Base-by-base conservation (phyloP, 2,329 filamentous ascomycete species). In the Bimuria novae-zelandiae region DNA sequence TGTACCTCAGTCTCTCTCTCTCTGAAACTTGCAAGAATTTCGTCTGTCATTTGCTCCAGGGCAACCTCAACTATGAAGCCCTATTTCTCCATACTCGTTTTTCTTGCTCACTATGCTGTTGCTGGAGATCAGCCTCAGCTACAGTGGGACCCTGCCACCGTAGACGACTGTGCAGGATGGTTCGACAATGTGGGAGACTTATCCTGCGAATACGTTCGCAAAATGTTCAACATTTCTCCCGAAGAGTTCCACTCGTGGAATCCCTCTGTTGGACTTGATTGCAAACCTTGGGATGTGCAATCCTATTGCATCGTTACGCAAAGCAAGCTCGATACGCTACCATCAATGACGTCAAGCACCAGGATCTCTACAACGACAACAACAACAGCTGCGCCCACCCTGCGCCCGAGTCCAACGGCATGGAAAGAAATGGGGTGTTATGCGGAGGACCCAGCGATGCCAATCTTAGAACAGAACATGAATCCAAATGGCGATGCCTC, bases 381-480 rank as follows among this genome's bases (percentile, higher is more conserved):
- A 30, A 30, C 27, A 30, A 7, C 27, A 30, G 27, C 27, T 30
- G 12, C 27, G 27, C 12, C 54, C 10, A 52, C 59, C 16, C 45
- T 58, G 2, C 51, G 30, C 23, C 55, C 59, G 8, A 55, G 54
- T 39, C 56, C 59, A 12, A 60, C 59, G 11, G 39, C 56, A 12
- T 62, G 56, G 56, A 37, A 33, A 2, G 11, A 29, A 2, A 17
- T 60, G 11, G 59, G 54, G 12, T 62, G 57, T 39, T 62, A 60
- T 32, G 52, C 40, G 12, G 39, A 59, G 33, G 49, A 55, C 21
- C 41, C 42, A 3, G 45, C 43, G 3, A 21, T 51, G 19, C 52
- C 56, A n/a, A 51, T 60, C 14, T 52, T 62, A 4, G 55, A 58
- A 30, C 22, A 59, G 33, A 61, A 59, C 37, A 57, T 61, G 46